Conservation (phyloP, 2,329 filamentous ascomycete species). For the Exophiala sp. region DNA sequence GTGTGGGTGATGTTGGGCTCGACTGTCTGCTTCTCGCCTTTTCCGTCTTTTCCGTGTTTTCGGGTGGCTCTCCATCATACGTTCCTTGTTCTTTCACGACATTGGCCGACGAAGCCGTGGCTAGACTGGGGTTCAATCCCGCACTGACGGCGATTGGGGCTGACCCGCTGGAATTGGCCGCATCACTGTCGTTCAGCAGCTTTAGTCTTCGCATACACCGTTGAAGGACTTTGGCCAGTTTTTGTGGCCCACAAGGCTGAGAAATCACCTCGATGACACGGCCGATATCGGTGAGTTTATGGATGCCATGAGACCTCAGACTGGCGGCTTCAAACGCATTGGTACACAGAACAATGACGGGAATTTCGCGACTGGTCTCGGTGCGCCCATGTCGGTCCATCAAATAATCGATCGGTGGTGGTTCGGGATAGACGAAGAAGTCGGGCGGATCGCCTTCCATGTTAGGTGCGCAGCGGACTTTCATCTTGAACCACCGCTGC, state of each 20-base stretch:
- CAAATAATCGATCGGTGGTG: constrained; percentile 34
- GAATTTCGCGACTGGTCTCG: constrained; percentile 27
- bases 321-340: constrained; percentile 35
- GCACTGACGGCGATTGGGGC: constrained; percentile 8
- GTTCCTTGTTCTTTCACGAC: background rate
- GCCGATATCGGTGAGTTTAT: constrained; percentile 28
- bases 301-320: constrained; percentile 30
- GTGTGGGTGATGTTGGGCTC: background rate
- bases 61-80: background rate
- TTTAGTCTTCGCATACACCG: constrained; percentile 25
- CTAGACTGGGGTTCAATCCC: background rate
- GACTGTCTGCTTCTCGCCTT: background rate
- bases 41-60: background rate
- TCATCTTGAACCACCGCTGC: constrained; percentile 24
- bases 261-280: constrained; percentile 36
- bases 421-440: constrained; percentile 27
- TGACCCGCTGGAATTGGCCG: constrained; percentile 5
- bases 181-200: constrained; percentile 5
- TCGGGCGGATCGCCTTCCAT: constrained; percentile 17
- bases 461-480: constrained; percentile 13
- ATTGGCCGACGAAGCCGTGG: background rate
- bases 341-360: constrained; percentile 37
- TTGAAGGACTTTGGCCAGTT: constrained; percentile 36
- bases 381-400: constrained; percentile 34
- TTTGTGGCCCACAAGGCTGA: constrained; percentile 39